A percentile compares a stretch with the other conserved stretches of the same genome.
Conservation (phyloP, 305 asterid species). For the Fraxinus latifolia region DNA sequence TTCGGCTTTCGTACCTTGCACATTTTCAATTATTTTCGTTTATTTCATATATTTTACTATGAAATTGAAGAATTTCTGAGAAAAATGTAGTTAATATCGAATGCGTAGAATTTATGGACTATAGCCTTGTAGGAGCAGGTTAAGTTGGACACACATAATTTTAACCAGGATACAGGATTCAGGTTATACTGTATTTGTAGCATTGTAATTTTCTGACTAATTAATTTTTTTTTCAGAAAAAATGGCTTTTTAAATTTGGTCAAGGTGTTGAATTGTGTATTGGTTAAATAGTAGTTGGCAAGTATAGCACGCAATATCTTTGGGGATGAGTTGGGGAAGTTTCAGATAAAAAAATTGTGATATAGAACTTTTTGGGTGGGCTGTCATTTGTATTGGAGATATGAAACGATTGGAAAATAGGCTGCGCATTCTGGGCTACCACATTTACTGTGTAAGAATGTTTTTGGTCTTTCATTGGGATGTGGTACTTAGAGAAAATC, state of each 20-base stretch:
- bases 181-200: background rate
- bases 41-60: background rate
- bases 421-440: background rate
- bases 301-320: background rate
- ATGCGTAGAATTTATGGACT: background rate
- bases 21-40: background rate
- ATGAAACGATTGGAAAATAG: background rate
- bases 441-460: background rate
- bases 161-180: background rate
- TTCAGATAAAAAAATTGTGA: background rate
- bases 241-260: background rate
- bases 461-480: background rate
- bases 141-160: background rate
- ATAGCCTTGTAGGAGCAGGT: background rate
- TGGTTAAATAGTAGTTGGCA: background rate
- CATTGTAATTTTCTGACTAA: background rate
- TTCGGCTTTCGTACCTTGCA: background rate
- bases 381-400: background rate
- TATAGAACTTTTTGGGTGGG: background rate
- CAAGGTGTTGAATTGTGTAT: background rate
- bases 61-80: background rate
- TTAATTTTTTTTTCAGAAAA: background rate
- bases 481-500: background rate
- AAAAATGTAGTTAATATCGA: background rate
- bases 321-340: constrained; percentile 1